Percentiles rank a stretch among this genome's conserved stretches.
phyloP scores from a whole-genome alignment of 768 basidiomycete species.

The Auricularia sp. region DNA sequence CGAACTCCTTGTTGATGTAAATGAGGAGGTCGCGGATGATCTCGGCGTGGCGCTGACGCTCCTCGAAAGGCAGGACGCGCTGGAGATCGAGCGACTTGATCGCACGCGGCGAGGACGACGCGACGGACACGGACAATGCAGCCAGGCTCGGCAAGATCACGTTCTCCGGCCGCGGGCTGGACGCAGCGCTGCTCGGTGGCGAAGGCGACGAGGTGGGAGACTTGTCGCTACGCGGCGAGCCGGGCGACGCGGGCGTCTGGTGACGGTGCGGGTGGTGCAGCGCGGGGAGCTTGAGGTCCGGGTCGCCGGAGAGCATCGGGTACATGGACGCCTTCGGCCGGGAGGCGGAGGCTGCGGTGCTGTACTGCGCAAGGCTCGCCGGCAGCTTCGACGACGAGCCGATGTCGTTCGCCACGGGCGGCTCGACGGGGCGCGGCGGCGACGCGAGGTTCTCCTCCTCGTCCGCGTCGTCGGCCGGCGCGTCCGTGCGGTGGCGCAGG shows the following conservation, averaged over 20 bases:
- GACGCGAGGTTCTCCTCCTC: not conserved
- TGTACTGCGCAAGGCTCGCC: not conserved
- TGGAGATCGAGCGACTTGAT: slow-evolving; percentile 1
- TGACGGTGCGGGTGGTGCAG: slow-evolving; percentile 22
- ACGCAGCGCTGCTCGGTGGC: slow-evolving; percentile 11
- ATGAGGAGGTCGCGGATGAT: slow-evolving; percentile 61
- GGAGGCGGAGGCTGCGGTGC: not conserved
- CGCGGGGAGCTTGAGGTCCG: slow-evolving; percentile 56
- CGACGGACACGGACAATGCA: not conserved
- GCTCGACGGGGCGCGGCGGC: not conserved
- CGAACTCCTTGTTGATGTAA: slow-evolving; percentile 53
- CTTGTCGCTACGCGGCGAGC: slow-evolving; percentile 21
- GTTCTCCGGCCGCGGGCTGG: slow-evolving; percentile 18
- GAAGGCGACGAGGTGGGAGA: slow-evolving; percentile 25
- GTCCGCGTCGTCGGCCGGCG: not conserved
- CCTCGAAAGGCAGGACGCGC: slow-evolving; percentile 27
- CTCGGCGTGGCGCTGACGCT: slow-evolving; percentile 54
- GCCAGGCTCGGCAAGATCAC: slow-evolving; percentile 27
- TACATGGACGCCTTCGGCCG: slow-evolving; percentile 21
- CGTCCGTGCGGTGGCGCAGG: not conserved
- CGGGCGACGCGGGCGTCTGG: not conserved
- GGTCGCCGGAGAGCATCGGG: slow-evolving; percentile 54
- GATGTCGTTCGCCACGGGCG: not conserved
- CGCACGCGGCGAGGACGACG: slow-evolving; percentile 7
- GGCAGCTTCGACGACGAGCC: slow-evolving; percentile 23